A percentile compares a stretch with the other conserved stretches of the same genome.
phyloP scores from a whole-genome alignment of 1,284 basidiomycete genomes.

The Cystobasidiaceae sp. region DNA sequence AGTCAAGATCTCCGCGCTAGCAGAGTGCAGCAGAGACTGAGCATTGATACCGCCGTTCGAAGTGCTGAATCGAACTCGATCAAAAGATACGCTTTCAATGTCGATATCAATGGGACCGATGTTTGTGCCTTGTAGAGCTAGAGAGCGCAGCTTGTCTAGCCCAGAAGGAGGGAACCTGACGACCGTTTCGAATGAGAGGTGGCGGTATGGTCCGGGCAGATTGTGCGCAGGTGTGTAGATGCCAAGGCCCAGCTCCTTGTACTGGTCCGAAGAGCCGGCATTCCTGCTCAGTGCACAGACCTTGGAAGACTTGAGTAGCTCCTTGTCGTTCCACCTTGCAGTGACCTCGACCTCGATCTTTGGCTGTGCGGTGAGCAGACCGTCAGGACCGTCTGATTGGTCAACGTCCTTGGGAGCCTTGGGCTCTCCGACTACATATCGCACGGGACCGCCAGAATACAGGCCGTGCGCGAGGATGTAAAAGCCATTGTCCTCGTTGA shows the following conservation, averaged over 20 bases:
- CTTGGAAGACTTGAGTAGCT: constrained; percentile 24
- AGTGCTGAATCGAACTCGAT: constrained; percentile 7
- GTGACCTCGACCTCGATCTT: constrained; percentile 22
- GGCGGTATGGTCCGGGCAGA: constrained; percentile 10
- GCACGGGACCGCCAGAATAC: constrained; percentile 14
- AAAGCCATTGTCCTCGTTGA: constrained; percentile 15
- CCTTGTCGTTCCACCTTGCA: constrained; percentile 29
- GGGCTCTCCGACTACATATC: constrained; percentile 17
- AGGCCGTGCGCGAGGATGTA: constrained; percentile 6
- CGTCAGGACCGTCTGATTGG: neutral
- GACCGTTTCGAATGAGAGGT: constrained; percentile 25
- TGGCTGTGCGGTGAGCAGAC: neutral
- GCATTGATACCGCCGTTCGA: constrained; percentile 11
- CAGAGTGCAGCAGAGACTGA: neutral
- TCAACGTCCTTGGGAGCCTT: constrained; percentile 4
- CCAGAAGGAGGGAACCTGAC: constrained; percentile 14
- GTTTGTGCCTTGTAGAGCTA: constrained; percentile 2
- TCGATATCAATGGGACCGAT: constrained; percentile 25
- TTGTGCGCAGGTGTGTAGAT: constrained; percentile 22
- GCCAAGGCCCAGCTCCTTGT: constrained; percentile 11
- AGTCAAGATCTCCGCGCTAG: neutral
- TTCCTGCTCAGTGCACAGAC: constrained; percentile 7
- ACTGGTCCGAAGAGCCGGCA: neutral
- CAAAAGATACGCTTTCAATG: constrained; percentile 2
- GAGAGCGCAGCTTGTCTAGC: neutral